phyloP scores from a whole-genome alignment of 306 rosid genomes.

The Begonia masoniana region DNA sequence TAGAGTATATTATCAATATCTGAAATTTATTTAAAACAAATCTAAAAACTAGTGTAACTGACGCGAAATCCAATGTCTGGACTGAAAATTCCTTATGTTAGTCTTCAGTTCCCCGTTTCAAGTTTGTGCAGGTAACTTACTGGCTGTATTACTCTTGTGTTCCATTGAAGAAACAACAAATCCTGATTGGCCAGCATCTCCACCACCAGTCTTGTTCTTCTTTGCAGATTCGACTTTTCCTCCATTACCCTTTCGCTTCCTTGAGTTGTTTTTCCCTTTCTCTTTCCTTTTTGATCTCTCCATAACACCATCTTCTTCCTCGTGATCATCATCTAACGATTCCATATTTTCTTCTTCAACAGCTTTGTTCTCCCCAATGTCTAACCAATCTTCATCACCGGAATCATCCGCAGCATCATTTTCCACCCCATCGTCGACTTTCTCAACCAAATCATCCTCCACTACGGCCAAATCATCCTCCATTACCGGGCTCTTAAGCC shows the following conservation, averaged over 20 bases:
- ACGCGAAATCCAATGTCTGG: too few relatives aligned
- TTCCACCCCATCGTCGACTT: conserved; percentile 16
- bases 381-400: conserved; percentile 67
- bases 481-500: conserved; percentile 5
- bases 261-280: conserved; percentile 15
- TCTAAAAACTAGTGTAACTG: too few relatives aligned
- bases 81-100: too few relatives aligned
- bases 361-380: conserved; percentile 27
- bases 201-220: conserved; percentile 38
- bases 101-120: too few relatives aligned
- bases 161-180: conserved; percentile 19
- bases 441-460: conserved; percentile 20
- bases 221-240: conserved; percentile 32
- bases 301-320: conserved; percentile 22
- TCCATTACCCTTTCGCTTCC: conserved; percentile 35
- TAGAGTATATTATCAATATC: too few relatives aligned
- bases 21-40: too few relatives aligned
- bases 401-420: conserved; percentile 40
- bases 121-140: conserved; percentile 25
- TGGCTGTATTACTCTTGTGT: conserved; percentile 25
- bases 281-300: conserved; percentile 23
- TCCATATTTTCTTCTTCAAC: conserved; percentile 33
- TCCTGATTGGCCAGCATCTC: conserved; percentile 15
- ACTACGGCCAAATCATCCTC: conserved; percentile 7
- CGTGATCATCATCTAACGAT: conserved; percentile 31